Evolutionary conservation across 2,329 filamentous ascomycete genomes (phyloP), one percentile per base, ranked within the genome.

Genomic region (Epichloe sp.): DNA sequence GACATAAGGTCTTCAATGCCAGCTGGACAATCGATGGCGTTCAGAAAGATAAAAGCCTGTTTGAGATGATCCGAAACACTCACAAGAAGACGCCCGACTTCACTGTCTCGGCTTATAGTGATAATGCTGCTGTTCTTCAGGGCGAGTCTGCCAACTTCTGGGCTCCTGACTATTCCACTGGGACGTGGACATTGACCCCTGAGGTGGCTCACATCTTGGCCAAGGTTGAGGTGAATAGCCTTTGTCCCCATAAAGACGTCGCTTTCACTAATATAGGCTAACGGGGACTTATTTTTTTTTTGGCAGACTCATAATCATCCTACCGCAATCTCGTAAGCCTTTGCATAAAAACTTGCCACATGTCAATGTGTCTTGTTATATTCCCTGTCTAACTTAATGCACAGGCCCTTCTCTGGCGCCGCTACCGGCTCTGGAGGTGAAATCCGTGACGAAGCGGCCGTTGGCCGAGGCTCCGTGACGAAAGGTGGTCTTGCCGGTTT

Each of bases 31-130:
- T 98, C 60, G 90, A 98, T 65, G 90, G 90, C 49, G 75, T 85
- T 58, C 72, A 76, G 56, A 93, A 90, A 76, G 77, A 80, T 44
- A 79, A 85, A 64, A 91, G 85, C 57, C 76, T 98, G 7, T 98
- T 98, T 63, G 82, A 82, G 37, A 97, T 98, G 93, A 98, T 98
- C 63, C 80, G 86, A 58, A 95, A 96, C 66, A 98, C 93, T 1
- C 89, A 98, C 70, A 85, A 88, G 65, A 79, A 80, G 60, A 84
- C 82, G 52, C 87, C 88, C 0, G 74, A 86, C 49, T 85, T 82
- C 64, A 94, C 90, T n/a, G 79, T 97, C 43, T 96, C 89, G 37
- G 93, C 93, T 7, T 98, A 98, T 69, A 95, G 88, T 61, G 93
- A 98, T 66, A 98, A 98, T 64, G 93, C 93, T 26, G 93, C 93